Conservation (phyloP, 768 basidiomycete genomes). For the Cyclocybe cylindracea region DNA sequence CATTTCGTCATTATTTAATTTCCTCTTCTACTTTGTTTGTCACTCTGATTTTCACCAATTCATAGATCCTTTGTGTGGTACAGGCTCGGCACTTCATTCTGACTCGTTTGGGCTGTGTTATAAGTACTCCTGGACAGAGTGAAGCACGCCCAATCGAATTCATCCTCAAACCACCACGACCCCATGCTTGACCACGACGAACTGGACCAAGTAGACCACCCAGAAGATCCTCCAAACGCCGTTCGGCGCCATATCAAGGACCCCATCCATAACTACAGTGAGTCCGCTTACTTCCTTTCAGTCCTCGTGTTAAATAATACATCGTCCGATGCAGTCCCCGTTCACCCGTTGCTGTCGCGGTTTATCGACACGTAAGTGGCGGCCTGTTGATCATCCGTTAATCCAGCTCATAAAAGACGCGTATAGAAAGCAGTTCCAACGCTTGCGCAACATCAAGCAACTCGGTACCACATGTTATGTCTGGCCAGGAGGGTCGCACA, state of each 20-base stretch:
- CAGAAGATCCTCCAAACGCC: too few species aligned
- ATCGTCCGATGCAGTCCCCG: constrained; percentile 30
- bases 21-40: too few species aligned
- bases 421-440: constrained; percentile 71
- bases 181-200: too few species aligned
- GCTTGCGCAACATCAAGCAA: constrained; percentile 77
- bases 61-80: too few species aligned
- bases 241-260: constrained; percentile 28
- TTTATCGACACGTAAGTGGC: constrained; percentile 71
- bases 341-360: constrained; percentile 32
- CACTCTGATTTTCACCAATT: too few species aligned
- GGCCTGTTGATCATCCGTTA: not conserved
- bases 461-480: constrained; percentile 77
- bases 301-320: not conserved
- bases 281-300: constrained; percentile 13
- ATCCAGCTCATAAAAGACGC: constrained; percentile 4
- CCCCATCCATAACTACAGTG: constrained; percentile 38
- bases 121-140: too few species aligned
- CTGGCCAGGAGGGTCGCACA: constrained; percentile 79
- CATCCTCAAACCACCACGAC: too few species aligned
- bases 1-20: too few species aligned
- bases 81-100: too few species aligned
- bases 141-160: too few species aligned
- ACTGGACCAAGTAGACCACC: too few species aligned
- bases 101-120: too few species aligned